Evolutionary conservation across 257 asterid species (phyloP), one percentile per base, ranked within the genome.

Genomic region (Solanum chilense): DNA sequence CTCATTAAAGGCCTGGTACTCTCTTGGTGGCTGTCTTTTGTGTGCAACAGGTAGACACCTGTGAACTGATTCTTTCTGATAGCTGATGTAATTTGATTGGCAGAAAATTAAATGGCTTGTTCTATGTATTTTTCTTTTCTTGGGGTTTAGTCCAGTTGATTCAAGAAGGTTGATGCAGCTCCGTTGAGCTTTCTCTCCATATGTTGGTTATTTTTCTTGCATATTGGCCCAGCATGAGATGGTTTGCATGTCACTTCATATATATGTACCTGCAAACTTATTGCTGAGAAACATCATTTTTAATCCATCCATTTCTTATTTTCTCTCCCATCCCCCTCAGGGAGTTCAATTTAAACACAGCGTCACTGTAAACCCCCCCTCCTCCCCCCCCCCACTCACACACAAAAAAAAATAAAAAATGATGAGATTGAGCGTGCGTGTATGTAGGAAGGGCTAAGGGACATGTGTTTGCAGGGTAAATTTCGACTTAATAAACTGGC

Each of bases 11-110:
- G 99, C 98, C 81, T 97, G 99, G 99, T 93, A 92, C 84, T 92
- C 99, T 89, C 94, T 97, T 25, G 99, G 99, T 87, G 99, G 99
- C 80, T 95, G 99, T 90, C 92, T 97, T 89, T 95, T 97, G 76
- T 95, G 99, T 88, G 96, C 94, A 74, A 97, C 99, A 93, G 99
- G 99, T 97, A 94, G 68, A 68, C 82, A 82, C 75, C 89, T 87
- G 90, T 52, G 86, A 47, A 47, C 66, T 78, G 66, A 45, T 45
- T 78, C 37, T 25, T 78, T 25, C 27, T 78, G 25, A 78, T 78
- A 25, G 64, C 56, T 44, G 66, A 25, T 44, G 84, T 25, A 78
- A 45, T 78, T 78, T 45, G 66, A 78, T 45, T 45, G 66, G 41
- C 66, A 45, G 62, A 45, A 44, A 25, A 78, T 64, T 15, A 45